phyloP scores from a whole-genome alignment of 75 land plant species.

The Adiantum capillusveneris region DNA sequence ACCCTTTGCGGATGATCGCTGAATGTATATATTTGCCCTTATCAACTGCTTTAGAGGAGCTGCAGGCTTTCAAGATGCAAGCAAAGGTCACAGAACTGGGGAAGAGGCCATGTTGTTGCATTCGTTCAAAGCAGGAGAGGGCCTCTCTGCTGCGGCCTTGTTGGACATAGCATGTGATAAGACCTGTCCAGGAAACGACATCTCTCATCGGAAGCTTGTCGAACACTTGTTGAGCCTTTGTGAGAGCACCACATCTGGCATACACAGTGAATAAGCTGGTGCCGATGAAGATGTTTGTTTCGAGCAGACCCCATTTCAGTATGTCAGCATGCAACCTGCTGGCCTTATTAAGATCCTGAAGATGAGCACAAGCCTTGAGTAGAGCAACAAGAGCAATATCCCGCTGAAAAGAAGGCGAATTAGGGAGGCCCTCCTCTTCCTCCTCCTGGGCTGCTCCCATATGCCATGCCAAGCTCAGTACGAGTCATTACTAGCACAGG shows the following conservation, averaged over 20 bases:
- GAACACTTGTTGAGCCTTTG: slow-evolving; percentile 37
- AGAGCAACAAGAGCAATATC: too few species aligned
- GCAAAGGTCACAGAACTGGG: not conserved
- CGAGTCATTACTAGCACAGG: too few species aligned
- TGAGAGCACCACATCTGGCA: slow-evolving; percentile 20
- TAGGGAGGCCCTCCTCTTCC: too few species aligned
- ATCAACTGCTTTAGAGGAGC: not conserved
- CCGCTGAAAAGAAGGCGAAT: too few species aligned
- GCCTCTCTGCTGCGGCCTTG: slow-evolving; percentile 23
- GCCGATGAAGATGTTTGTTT: not conserved
- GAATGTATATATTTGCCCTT: not conserved
- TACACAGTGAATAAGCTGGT: slow-evolving; percentile 42
- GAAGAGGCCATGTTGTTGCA: slow-evolving; percentile 29
- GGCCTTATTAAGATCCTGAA: too few species aligned
- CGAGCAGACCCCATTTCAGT: not conserved
- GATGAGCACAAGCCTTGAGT: too few species aligned
- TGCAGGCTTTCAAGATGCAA: not conserved
- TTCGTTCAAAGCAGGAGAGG: slow-evolving; percentile 22
- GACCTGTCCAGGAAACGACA: slow-evolving; percentile 36
- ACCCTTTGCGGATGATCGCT: not conserved
- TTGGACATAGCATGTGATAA: slow-evolving; percentile 41
- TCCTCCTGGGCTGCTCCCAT: too few species aligned
- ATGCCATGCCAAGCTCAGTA: too few species aligned
- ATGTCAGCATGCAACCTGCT: slow-evolving; percentile 8
- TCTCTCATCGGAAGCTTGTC: slow-evolving; percentile 36